phyloP scores from a whole-genome alignment of 2,329 filamentous ascomycete species.

The Esteya vermicola region DNA sequence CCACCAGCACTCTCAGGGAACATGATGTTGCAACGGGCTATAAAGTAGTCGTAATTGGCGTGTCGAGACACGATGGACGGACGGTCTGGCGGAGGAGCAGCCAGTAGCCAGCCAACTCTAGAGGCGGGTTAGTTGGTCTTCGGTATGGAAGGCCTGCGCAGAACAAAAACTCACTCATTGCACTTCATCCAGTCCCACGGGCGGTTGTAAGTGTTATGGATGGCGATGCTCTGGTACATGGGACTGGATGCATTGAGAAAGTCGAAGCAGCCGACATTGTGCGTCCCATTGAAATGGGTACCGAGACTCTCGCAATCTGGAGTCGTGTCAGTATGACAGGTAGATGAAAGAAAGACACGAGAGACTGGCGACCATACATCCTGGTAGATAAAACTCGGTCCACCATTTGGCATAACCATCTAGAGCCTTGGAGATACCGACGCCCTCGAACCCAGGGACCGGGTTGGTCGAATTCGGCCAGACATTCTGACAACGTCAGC shows the following conservation, averaged over 20 bases:
- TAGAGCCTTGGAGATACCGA: slow-evolving; percentile 34
- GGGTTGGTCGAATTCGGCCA: slow-evolving; percentile 19
- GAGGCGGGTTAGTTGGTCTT: background rate
- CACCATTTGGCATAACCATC: slow-evolving; percentile 37
- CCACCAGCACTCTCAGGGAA: slow-evolving; percentile 23
- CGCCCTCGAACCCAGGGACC: slow-evolving; percentile 33
- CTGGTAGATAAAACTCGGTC: slow-evolving; percentile 25
- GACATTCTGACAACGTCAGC: slow-evolving; percentile 17
- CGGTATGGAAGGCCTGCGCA: background rate
- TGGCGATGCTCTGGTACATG: slow-evolving; percentile 21
- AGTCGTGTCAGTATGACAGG: background rate
- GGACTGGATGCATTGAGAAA: slow-evolving; percentile 29
- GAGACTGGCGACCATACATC: slow-evolving; percentile 5
- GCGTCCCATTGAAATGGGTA: slow-evolving; percentile 12
- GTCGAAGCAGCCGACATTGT: slow-evolving; percentile 31
- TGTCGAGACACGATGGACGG: slow-evolving; percentile 27
- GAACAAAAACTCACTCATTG: slow-evolving; percentile 21
- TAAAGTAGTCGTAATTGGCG: slow-evolving; percentile 22
- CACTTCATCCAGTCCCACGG: slow-evolving; percentile 44
- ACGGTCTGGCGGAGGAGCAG: slow-evolving; percentile 26
- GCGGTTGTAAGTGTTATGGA: slow-evolving; percentile 27
- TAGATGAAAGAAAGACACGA: background rate
- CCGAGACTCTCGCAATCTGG: slow-evolving; percentile 27
- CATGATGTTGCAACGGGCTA: slow-evolving; percentile 28
- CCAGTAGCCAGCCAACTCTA: slow-evolving; percentile 21